Conservation (phyloP, 2,329 filamentous ascomycete species). For the Fusarium marasasianum region DNA sequence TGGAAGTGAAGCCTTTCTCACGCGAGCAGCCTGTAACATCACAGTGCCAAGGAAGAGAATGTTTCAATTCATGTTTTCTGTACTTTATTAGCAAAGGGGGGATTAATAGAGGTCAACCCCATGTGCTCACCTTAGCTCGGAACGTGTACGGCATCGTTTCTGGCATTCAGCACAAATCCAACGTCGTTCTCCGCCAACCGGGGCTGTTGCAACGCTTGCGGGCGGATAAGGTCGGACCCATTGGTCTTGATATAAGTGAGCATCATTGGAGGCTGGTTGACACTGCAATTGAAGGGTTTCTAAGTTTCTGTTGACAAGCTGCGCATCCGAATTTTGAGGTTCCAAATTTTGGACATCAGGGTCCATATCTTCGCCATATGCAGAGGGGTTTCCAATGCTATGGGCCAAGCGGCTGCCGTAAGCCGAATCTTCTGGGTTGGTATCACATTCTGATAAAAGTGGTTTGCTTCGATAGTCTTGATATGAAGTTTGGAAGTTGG, state of each 20-base stretch:
- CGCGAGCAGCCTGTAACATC: slow-evolving; percentile 64
- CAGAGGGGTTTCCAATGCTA: slow-evolving; percentile 56
- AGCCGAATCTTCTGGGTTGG: slow-evolving; percentile 55
- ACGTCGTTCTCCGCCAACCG: slow-evolving; percentile 18
- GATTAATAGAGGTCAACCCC: background rate
- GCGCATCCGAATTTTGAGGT: slow-evolving; percentile 19
- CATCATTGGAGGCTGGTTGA: background rate
- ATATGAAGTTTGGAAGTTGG: slow-evolving; percentile 28
- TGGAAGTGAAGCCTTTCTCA: slow-evolving; percentile 76
- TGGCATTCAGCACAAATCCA: slow-evolving; percentile 54
- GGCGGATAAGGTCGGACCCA: slow-evolving; percentile 22
- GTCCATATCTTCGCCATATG: slow-evolving; percentile 55
- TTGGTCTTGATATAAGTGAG: slow-evolving; percentile 13
- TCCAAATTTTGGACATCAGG: slow-evolving; percentile 50
- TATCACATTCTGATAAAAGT: slow-evolving; percentile 53
- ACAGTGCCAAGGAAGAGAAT: slow-evolving; percentile 75
- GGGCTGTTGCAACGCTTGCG: slow-evolving; percentile 28
- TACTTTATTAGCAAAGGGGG: slow-evolving; percentile 29
- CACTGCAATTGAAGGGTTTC: slow-evolving; percentile 41
- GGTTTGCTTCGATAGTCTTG: slow-evolving; percentile 39
- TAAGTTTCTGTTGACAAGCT: slow-evolving; percentile 47
- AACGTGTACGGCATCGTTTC: slow-evolving; percentile 58
- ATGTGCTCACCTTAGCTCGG: slow-evolving; percentile 62
- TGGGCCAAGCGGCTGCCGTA: slow-evolving; percentile 55
- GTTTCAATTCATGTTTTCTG: slow-evolving; percentile 80